phyloP scores from a whole-genome alignment of 345 rosid species.

The Boechera retrofracta region DNA sequence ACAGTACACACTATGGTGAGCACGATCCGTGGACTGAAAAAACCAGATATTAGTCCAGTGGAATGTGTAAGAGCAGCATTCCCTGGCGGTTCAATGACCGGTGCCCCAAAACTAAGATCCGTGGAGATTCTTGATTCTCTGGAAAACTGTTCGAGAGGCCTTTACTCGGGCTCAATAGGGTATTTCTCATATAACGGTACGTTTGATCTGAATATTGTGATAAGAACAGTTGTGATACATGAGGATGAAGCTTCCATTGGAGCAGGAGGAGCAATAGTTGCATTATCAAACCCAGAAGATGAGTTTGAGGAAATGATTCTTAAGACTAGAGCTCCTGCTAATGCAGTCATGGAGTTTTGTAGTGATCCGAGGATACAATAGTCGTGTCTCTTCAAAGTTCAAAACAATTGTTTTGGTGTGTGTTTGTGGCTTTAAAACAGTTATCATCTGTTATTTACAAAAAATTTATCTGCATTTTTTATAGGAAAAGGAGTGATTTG shows the following conservation, averaged over 20 bases:
- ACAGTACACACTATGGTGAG: slow-evolving; percentile 99
- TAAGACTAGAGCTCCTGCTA: slow-evolving; percentile 78
- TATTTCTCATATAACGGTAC: slow-evolving; percentile 85
- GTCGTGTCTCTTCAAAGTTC: neutral
- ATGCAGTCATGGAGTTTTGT: slow-evolving; percentile 67
- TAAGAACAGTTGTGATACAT: slow-evolving; percentile 83
- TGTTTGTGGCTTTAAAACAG: slow-evolving; percentile 8
- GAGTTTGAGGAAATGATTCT: slow-evolving; percentile 92
- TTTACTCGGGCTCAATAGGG: slow-evolving; percentile 93
- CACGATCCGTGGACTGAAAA: slow-evolving; percentile 73
- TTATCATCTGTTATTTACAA: slow-evolving; percentile 1
- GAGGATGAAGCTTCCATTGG: slow-evolving; percentile 90
- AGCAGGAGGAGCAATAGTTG: slow-evolving; percentile 90
- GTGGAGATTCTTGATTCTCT: slow-evolving; percentile 84
- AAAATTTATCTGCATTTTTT: neutral
- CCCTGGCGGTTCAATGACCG: slow-evolving; percentile 98
- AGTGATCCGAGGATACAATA: slow-evolving; percentile 29
- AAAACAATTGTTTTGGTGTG: neutral
- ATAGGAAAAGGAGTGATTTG: neutral
- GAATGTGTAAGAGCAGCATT: slow-evolving; percentile 87
- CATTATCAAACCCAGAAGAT: slow-evolving; percentile 81
- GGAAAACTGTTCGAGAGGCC: slow-evolving; percentile 80
- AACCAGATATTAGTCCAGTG: slow-evolving; percentile 60
- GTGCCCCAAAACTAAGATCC: slow-evolving; percentile 95
- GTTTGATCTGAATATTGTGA: slow-evolving; percentile 91